Conservation (phyloP, 2,329 filamentous ascomycete genomes). For the Paecilomyces sp. region DNA sequence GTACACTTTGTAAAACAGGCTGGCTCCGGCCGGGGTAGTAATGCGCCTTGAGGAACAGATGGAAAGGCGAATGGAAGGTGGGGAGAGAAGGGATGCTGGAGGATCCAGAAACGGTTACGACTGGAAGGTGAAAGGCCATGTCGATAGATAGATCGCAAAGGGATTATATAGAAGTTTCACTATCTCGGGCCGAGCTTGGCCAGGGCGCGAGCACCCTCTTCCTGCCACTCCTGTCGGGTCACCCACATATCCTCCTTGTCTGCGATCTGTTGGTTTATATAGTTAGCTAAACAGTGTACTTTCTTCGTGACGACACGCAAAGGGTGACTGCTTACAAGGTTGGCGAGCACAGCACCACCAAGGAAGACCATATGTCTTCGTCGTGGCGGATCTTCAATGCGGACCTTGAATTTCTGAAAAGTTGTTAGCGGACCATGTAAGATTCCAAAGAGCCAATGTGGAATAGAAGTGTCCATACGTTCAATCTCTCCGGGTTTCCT, state of each 20-base stretch:
- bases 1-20: neutral
- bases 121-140: neutral
- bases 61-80: neutral
- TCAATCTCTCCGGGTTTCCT: constrained; percentile 86
- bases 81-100: neutral
- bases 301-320: constrained; percentile 9
- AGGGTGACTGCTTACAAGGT: constrained; percentile 55
- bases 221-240: constrained; percentile 91
- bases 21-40: neutral
- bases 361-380: constrained; percentile 99
- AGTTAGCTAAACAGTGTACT: constrained; percentile 4
- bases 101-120: neutral
- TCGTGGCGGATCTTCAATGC: constrained; percentile 95
- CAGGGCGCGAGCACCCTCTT: constrained; percentile 75
- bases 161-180: constrained; percentile 11
- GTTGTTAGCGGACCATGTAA: neutral
- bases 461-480: constrained; percentile 37
- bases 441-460: neutral
- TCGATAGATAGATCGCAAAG: neutral
- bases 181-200: constrained; percentile 91
- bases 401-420: constrained; percentile 89
- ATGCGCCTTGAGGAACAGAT: neutral
- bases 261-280: constrained; percentile 58
- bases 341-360: constrained; percentile 90
- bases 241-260: constrained; percentile 99